These are phyloP conservation scores for Plenodomus biglobosus DNA, from an alignment of 2,329 filamentous ascomycete species.

Conservation along the genomic window DNA sequence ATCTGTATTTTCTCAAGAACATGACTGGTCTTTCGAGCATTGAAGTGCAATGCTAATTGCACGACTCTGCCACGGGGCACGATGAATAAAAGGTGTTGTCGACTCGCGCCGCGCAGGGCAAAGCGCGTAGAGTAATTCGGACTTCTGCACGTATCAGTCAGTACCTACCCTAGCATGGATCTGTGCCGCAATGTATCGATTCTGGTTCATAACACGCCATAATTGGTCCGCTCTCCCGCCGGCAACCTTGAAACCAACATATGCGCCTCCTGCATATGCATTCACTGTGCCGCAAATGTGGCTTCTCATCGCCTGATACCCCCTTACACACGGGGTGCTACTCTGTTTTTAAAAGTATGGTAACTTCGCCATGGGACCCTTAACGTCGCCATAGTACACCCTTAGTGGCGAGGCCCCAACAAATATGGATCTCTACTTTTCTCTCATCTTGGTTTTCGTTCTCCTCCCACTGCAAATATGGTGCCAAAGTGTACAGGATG, in stretches of 20 bases:
- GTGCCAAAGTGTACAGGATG: conserved; percentile 20
- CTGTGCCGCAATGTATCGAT: conserved; percentile 6
- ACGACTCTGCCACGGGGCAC: not conserved
- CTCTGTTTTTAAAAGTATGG: not conserved
- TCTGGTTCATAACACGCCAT: not conserved
- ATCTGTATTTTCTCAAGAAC: conserved; percentile 16
- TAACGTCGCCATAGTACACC: not conserved
- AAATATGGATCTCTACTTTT: conserved; percentile 5
- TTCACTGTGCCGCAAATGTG: conserved; percentile 4
- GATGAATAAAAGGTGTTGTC: not conserved
- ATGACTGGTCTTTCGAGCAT: conserved; percentile 8
- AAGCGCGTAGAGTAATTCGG: conserved; percentile 1
- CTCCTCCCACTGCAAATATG: conserved; percentile 8
- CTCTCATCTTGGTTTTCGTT: conserved; percentile 2
- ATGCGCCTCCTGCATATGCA: conserved; percentile 3
- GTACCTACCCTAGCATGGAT: conserved; percentile 3
- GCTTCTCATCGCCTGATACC: not conserved
- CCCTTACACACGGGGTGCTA: conserved; percentile 1
- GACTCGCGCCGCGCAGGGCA: not conserved
- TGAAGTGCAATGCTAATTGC: not conserved
- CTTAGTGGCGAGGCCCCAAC: not conserved
- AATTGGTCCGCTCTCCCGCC: not conserved
- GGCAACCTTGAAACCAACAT: conserved; percentile 3
- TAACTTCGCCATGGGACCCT: not conserved
- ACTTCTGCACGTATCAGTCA: conserved; percentile 1